Base-by-base conservation (phyloP, 192 early-diverging fungal genomes). In the Gryganskiella cystojenkinii region DNA sequence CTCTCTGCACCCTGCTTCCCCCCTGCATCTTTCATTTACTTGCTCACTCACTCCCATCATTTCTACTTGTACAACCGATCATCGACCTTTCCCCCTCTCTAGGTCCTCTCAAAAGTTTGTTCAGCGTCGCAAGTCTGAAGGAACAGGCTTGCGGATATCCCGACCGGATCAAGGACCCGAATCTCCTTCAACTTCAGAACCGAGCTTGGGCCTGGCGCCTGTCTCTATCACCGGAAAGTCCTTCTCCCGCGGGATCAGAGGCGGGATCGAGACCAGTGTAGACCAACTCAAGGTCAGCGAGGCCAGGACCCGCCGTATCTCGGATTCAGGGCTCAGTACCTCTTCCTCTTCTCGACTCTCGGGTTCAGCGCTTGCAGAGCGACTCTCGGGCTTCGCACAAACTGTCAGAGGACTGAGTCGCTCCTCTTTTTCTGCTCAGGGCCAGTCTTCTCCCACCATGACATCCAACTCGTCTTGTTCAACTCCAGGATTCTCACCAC, bases 61-160 rank as follows among this genome's bases (percentile, higher is more conserved):
- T 31, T 25, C 15, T 19, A n/a, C 6, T 1, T 31, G 34, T 31
- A n/a, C 35, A 3, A n/a, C 22, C 19, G 8, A 44, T 22, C 24
- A 4, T n/a, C 6, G 25, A 9, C 6, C n/a, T 22, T 33, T 56
- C 37, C 40, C 10, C 4, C 44, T 24, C 3, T 3, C 30, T 35
- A 62, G 60, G 13, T 24, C 56, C 3, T 53, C 61, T 22, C 59
- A 63, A 33, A 67, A 67, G 31, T 61, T 60, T 17, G 46, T 78
- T 6, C 74, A 69, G 35, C 54, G 74, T 46, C 74, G 74, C 66
- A 78, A 78, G 34, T 78, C 74, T 17, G 74, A 78, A 43, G 74
- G 67, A 14, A 69, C 67, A 28, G 50, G 55, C 54, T 61, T 78
- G 14, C 65, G 67, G 53, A 64, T 69, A 57, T 54, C 74, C 28